Base-by-base conservation (phyloP, 345 rosid species). In the Syzygium jambos region DNA sequence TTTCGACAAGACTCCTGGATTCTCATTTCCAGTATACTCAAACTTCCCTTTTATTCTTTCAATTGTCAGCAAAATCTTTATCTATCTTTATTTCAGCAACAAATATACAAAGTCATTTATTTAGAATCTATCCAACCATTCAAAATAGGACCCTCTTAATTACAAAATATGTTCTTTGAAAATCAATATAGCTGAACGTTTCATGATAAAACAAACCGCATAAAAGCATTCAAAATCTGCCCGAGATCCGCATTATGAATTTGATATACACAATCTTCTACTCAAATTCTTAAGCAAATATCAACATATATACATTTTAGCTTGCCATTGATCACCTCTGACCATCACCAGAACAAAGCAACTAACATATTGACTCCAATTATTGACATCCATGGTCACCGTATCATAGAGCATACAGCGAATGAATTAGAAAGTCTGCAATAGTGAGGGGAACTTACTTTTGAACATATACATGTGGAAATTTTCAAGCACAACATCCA, bases 161-260 rank as follows among this genome's bases (percentile, higher is more conserved):
- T 25, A 57, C 25, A 57, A 57, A 25, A 0, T 23, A 57, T 25
- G 63, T 25, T 25, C 29, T n/a, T 25, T 25, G 63, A 57, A 57
- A 57, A 0, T 0, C 63, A 57, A 11, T 0, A 6, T 57, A 25
- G 29, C 14, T 57, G 6, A 57, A 57, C 1, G 6, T 57, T 27
- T 57, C 29, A 25, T 23, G 63, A 57, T 57, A 57, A 57, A 57
- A 57, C 1, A 57, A 57, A 57, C 63, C 5, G 29, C 63, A 57
- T 57, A 57, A 10, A 12, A 23, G n/a, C 63, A 57, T 57, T 4
- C 11, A 0, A 5, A 57, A 57, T 57, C 14, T 57, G 11, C 63
- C n/a, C 63, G 25, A 57, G 29, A 25, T 57, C 6, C 10, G 63
- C 63, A 57, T 13, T 57, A 25, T 57, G 63, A 57, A 57, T 57